Evolutionary conservation across 2,329 filamentous ascomycete genomes (phyloP), one percentile per base, ranked within the genome.

Genomic region (Pseudogymnoascus sp.): DNA sequence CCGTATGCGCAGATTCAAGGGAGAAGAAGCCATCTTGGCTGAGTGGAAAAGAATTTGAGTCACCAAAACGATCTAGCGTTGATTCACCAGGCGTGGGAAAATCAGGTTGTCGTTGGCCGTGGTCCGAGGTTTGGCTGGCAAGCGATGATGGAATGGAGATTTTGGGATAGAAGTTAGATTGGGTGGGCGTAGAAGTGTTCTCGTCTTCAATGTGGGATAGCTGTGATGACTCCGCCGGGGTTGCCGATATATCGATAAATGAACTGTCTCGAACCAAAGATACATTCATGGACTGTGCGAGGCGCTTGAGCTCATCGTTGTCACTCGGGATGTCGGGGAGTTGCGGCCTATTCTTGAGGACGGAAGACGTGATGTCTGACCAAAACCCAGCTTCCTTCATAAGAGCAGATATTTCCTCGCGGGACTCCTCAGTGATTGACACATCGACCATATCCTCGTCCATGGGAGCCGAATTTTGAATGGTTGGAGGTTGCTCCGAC

Each of bases 331-430:
- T 70, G 44, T 68, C 65, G 29, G 65, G 60, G 21, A 66, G 65
- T 13, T 60, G 31, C 5, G 63, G 64, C 25, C 65, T 55, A 31
- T 61, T 63, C n/a, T 48, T 58, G 5, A 68, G 48, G 21, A 75
- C 65, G 12, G 78, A 74, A 3, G 77, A 76, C 59, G 77, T 74
- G 44, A 81, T 67, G 15, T 74, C 74, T 21, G 77, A 77, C 36
- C 77, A 73, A 67, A 80, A 81, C 3, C 79, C 79, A 12, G 78
- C 79, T 58, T 81, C 76, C 58, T 73, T 75, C 41, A 81, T 81
- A 58, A 81, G 70, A 42, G 74, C 67, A 55, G 74, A 75, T 39
- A 80, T 79, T 25, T 79, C 74, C 35, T 72, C 71, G 17, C 65
- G 74, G 7, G 66, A 64, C 27, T 66, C 66, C 13, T 68, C 66